phyloP scores from a whole-genome alignment of 495 filamentous ascomycete genomes.

The Annulohypoxylon maeteangense region DNA sequence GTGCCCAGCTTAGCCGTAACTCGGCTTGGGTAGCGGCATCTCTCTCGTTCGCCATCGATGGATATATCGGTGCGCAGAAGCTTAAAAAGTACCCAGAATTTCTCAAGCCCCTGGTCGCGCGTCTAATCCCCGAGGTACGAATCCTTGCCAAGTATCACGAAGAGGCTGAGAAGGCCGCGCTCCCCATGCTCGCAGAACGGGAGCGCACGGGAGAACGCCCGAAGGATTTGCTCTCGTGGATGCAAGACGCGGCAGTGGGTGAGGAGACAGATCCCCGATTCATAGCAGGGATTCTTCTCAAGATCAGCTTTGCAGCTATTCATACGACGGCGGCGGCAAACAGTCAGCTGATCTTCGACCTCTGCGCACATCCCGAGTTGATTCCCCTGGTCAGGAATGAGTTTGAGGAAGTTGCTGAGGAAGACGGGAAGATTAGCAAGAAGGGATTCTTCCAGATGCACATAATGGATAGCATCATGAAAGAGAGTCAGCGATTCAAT shows the following conservation, averaged over 20 bases:
- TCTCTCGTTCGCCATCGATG: slow-evolving; percentile 23
- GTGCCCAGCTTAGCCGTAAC: slow-evolving; percentile 11
- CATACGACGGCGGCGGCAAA: slow-evolving; percentile 49
- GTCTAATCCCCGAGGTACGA: slow-evolving; percentile 4
- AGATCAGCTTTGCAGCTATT: slow-evolving; percentile 48
- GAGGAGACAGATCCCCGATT: slow-evolving; percentile 19
- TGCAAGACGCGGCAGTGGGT: slow-evolving; percentile 5
- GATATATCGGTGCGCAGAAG: slow-evolving; percentile 23
- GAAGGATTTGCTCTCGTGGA: slow-evolving; percentile 31
- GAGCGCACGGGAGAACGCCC: slow-evolving; percentile 13
- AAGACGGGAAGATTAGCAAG: slow-evolving; percentile 45
- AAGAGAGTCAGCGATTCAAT: slow-evolving; percentile 57
- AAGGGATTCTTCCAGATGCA: slow-evolving; percentile 46
- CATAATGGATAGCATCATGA: slow-evolving; percentile 63
- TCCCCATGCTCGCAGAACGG: slow-evolving; percentile 15
- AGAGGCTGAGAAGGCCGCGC: slow-evolving; percentile 15
- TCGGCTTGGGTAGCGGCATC: slow-evolving; percentile 21
- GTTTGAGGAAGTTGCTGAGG: slow-evolving; percentile 43
- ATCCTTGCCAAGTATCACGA: slow-evolving; percentile 21
- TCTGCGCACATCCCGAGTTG: slow-evolving; percentile 57
- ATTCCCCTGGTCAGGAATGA: slow-evolving; percentile 55
- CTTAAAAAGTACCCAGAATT: slow-evolving; percentile 20
- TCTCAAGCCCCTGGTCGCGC: slow-evolving; percentile 1
- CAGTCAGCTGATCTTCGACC: slow-evolving; percentile 49
- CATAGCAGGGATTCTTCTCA: slow-evolving; percentile 39